Conservation (phyloP, 2,329 filamentous ascomycete species). For the Neoascochyta sp. region DNA sequence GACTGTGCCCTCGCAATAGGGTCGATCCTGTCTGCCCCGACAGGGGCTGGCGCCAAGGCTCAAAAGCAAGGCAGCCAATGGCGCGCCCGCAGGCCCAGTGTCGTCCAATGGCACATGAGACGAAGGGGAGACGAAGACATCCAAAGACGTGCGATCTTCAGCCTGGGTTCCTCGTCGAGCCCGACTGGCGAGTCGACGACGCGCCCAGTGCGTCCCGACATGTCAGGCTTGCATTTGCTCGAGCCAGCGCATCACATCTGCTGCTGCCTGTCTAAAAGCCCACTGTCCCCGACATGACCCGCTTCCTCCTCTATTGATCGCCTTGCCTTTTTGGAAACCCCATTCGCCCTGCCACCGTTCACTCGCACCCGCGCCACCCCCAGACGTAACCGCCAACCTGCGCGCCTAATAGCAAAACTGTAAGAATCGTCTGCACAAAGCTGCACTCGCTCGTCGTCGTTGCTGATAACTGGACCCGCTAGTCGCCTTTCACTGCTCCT, state of each 20-base stretch:
- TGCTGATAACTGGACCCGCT: too few relatives aligned
- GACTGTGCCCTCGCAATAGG: slow-evolving; percentile 17
- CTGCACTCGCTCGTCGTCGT: too few relatives aligned
- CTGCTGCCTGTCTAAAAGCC: slow-evolving; percentile 27
- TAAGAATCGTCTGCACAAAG: too few relatives aligned
- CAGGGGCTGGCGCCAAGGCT: slow-evolving; percentile 11
- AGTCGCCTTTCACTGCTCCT: too few relatives aligned
- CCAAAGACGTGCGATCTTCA: slow-evolving; percentile 23
- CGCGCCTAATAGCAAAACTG: too few relatives aligned
- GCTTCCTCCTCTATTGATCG: slow-evolving; percentile 25
- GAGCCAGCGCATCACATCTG: slow-evolving; percentile 33
- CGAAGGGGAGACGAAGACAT: too few relatives aligned
- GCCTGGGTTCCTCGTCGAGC: slow-evolving; percentile 25
- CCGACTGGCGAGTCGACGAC: slow-evolving; percentile 19
- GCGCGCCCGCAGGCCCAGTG: neutral
- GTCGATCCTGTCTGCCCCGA: slow-evolving; percentile 10
- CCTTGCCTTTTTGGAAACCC: slow-evolving; percentile 20
- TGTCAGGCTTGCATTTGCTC: slow-evolving; percentile 27
- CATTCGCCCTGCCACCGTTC: slow-evolving; percentile 12
- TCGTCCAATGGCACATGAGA: slow-evolving; percentile 19
- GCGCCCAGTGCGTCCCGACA: slow-evolving; percentile 19
- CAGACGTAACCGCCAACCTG: too few relatives aligned
- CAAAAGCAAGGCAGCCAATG: slow-evolving; percentile 32
- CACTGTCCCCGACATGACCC: slow-evolving; percentile 18
- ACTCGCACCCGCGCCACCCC: slow-evolving; percentile 7